Base-by-base conservation (phyloP, 2,329 filamentous ascomycete species). In the Aspergillus thermomutatus region DNA sequence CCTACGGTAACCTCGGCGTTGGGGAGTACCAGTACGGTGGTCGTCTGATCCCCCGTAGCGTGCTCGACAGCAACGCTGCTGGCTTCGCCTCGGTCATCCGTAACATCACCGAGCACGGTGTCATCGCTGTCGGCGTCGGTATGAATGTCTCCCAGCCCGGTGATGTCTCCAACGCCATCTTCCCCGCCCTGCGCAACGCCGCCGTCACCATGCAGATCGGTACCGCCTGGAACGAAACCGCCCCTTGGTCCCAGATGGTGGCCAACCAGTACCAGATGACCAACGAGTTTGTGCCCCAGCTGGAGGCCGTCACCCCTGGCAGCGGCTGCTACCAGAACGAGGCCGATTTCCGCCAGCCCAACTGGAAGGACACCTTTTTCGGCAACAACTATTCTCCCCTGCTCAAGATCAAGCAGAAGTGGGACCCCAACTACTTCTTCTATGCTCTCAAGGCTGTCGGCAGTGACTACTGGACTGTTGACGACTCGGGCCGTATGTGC, bases 291-390 rank as follows among this genome's bases (percentile, higher is more conserved):
- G 66, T 77, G 7, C 75, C 76, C 4, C 64, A 69, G 49, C 60
- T 80, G 3, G 71, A 75, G 52, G 70, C 66, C 9, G 57, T 76
- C 10, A 75, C 75, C 1, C 76, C 77, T 0, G 66, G 70, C 43
- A 69, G 69, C 11, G 73, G 75, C 2, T 66, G 65, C 3, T 80
- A 80, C 60, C 59, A 76, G 57, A 80, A 79, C 53, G 77, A 79
- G 59, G 74, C 65, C n/a, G 68, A 77, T 53, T 75, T 73, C 62
- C 69, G 69, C 43, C 73, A 79, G 63, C 71, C 70, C 2, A 65
- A 76, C 59, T 78, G 71, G 64, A 66, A 77, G 63, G 50, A 71
- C 27, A 69, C 70, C 1, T 80, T 78, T 60, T 80, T 75, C 59
- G 77, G 78, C 6, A 57, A 54, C 5, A 79, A 77, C 59, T 79